phyloP scores from a whole-genome alignment of 2,329 filamentous ascomycete genomes.

The Amylocarpus encephaloides region DNA sequence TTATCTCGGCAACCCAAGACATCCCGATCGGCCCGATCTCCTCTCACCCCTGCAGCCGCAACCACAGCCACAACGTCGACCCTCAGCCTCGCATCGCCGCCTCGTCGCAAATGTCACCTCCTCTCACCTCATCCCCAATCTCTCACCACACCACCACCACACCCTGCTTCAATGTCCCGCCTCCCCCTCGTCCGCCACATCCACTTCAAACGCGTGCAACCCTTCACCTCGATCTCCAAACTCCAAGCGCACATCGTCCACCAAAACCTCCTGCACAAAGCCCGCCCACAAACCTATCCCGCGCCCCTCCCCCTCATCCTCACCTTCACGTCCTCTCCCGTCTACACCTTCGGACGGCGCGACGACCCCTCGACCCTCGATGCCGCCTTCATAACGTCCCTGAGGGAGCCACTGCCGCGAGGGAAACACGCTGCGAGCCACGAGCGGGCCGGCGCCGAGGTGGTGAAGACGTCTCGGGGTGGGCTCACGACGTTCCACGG shows the following conservation, averaged over 20 bases:
- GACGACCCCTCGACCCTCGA: slow-evolving; percentile 42
- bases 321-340: slow-evolving; percentile 74
- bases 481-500: slow-evolving; percentile 94
- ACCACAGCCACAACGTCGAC: background rate
- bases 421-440: background rate
- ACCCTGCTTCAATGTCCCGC: background rate
- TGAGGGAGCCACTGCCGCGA: slow-evolving; percentile 9
- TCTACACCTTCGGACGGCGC: slow-evolving; percentile 85
- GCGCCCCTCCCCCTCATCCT: slow-evolving; percentile 64
- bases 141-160: background rate
- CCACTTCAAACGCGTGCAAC: slow-evolving; percentile 46
- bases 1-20: background rate
- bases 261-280: slow-evolving; percentile 55
- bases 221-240: slow-evolving; percentile 47
- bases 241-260: slow-evolving; percentile 52
- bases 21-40: too few relatives aligned
- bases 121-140: background rate
- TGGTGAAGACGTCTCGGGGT: slow-evolving; percentile 53
- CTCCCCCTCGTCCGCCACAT: slow-evolving; percentile 47
- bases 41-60: too few relatives aligned
- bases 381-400: slow-evolving; percentile 35
- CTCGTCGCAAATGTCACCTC: background rate
- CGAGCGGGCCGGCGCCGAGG: slow-evolving; percentile 10
- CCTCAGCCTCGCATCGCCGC: background rate
- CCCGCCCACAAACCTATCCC: slow-evolving; percentile 26